phyloP scores from a whole-genome alignment of 106 monocot genomes.

The Dioscorea zingiberensis region DNA sequence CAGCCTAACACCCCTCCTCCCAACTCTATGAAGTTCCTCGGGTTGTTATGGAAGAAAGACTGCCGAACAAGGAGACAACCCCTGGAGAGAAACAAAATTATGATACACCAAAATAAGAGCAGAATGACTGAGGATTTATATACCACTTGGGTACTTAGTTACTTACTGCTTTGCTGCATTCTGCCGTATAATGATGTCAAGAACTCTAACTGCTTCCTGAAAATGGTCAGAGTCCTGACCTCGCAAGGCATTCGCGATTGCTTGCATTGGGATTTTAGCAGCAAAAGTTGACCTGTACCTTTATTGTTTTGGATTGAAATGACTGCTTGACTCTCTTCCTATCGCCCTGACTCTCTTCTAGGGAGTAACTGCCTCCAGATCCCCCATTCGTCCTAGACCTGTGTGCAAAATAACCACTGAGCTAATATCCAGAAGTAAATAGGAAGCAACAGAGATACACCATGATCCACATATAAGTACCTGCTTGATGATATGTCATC shows the following conservation, averaged over 20 bases:
- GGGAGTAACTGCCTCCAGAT: conserved; percentile 22
- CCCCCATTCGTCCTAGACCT: too few species aligned
- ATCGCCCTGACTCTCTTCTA: conserved; percentile 24
- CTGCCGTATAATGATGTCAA: conserved; percentile 68
- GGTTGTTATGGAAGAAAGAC: conserved; percentile 57
- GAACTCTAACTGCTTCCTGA: conserved; percentile 60
- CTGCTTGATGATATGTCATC: conserved; percentile 55
- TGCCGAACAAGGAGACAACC: conserved; percentile 72
- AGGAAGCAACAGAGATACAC: too few species aligned
- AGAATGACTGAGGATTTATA: too few species aligned
- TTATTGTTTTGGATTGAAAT: conserved; percentile 31
- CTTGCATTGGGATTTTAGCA: conserved; percentile 42
- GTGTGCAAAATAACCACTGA: too few species aligned
- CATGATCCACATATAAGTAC: too few species aligned
- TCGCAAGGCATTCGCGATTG: conserved; percentile 28
- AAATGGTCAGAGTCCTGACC: conserved; percentile 33
- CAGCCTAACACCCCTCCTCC: conserved; percentile 73
- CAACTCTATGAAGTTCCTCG: conserved; percentile 38
- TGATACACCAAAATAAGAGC: neutral
- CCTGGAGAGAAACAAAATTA: conserved; percentile 15
- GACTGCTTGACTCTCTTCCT: conserved; percentile 35
- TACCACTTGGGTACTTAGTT: too few species aligned
- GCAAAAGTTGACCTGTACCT: conserved; percentile 49
- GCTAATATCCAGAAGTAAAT: too few species aligned
- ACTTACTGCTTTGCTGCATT: too few species aligned